Base-by-base conservation (phyloP, 371 early-diverging fungal species). In the Circinella umbellata region DNA sequence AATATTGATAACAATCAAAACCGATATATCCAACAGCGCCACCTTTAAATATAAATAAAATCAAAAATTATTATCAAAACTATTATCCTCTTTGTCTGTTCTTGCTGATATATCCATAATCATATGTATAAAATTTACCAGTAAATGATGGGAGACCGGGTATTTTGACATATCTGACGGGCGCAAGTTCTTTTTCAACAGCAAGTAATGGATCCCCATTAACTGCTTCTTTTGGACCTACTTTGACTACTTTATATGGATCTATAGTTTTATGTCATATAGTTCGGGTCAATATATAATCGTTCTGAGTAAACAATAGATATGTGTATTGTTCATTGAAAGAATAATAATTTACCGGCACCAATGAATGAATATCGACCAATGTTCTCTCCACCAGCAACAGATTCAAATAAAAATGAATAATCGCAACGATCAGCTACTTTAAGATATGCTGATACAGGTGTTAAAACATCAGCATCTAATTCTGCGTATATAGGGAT, bases 11-110 rank as follows among this genome's bases (percentile, higher is more conserved):
- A 71, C 98, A 98, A 78, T 99, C 99, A 82, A 95, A 99, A 18
- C 94, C 87, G 63, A 99, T 92, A 79, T 96, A 99, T 15, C 99
- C 99, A 48, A 99, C 92, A 18, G 98, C 99, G 42, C 99, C 99
- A 74, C 98, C 96, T 82, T 68, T 59, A 10, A 47, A 13, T 51
- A n/a, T 51, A 5, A 51, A 13, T 51, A 51, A 14, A 18, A 13
- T 8, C 9, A 14, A 27, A 27, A 27, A 27, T 27, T 27, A 27
- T 2, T 27, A 27, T 27, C 9, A 59, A 20, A 39, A 39, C 13
- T 42, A 55, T 15, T 51, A 42, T 42, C 42, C 9, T 42, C 11
- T 42, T 11, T 42, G 11, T 42, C 11, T 11, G 0, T 42, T 11
- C 6, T 42, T 15, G 51, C 8, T n/a, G 5, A 51, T 17, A 51